Conservation (phyloP, 176 grass and related monocot genomes). For the Triticum aestivum region IWGSC_CS_RefSeq_v2.1 NC_057808.1:342692217-342692716, state of each 20-base stretch:
- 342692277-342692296: too few relatives aligned
- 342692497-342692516: not conserved
- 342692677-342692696: slow-evolving; percentile 54
- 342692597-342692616: not conserved
- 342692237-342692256: too few relatives aligned
- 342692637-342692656: slow-evolving; percentile 8
- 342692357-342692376: not conserved
- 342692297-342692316: not conserved
- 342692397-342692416: not conserved
- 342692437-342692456: not conserved
- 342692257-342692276: too few relatives aligned
- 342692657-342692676: not conserved
- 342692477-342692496: not conserved
- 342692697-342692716: slow-evolving; percentile 16
- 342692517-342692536: not conserved
- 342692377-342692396: not conserved
- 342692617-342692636: not conserved
- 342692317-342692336: not conserved
- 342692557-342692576: not conserved
- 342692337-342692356: not conserved
- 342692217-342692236: too few relatives aligned
- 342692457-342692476: not conserved
- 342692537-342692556: not conserved
- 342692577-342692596: slow-evolving; percentile 6
- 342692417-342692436: not conserved